Evolutionary conservation across 495 filamentous ascomycete genomes (phyloP).

Genomic region (Daldinia caldariorum): DNA sequence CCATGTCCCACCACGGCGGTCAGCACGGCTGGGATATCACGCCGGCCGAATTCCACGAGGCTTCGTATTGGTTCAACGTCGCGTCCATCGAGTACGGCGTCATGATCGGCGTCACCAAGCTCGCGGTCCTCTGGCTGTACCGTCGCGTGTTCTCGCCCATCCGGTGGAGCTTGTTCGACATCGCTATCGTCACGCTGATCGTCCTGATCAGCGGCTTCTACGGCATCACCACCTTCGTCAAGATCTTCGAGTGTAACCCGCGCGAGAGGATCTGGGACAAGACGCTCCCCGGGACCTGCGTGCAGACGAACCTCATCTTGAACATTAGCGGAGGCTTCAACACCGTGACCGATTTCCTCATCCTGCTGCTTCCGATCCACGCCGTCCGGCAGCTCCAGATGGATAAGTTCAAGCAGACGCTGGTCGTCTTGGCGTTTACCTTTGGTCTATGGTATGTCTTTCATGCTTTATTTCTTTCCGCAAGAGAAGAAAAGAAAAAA

Average conservation of each 20-base stretch:
- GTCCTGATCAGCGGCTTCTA: conserved; percentile 37
- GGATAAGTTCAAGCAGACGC: conserved; percentile 7
- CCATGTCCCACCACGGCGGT: conserved; percentile 48
- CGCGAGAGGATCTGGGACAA: background rate
- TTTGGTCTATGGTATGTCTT: conserved; percentile 33
- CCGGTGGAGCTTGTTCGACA: conserved; percentile 45
- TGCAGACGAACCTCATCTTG: background rate
- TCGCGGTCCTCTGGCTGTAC: conserved; percentile 54
- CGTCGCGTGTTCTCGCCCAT: conserved; percentile 52
- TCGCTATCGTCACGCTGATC: conserved; percentile 49
- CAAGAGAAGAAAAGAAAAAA: too few relatives aligned
- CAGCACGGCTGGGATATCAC: conserved; percentile 51
- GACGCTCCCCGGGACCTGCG: background rate
- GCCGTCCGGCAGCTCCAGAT: conserved; percentile 23
- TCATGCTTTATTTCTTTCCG: background rate
- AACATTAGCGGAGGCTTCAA: conserved; percentile 27
- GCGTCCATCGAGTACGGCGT: conserved; percentile 51
- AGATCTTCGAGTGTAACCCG: conserved; percentile 18
- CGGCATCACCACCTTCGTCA: conserved; percentile 9
- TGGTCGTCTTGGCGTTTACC: conserved; percentile 26
- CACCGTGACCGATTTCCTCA: conserved; percentile 16
- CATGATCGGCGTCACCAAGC: conserved; percentile 52
- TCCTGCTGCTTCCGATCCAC: conserved; percentile 23
- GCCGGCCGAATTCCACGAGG: conserved; percentile 28
- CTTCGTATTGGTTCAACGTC: conserved; percentile 50